These are phyloP conservation scores for Tetraselmis striata DNA, from an alignment of 139 green algal species.

Conservation along the genomic window DNA sequence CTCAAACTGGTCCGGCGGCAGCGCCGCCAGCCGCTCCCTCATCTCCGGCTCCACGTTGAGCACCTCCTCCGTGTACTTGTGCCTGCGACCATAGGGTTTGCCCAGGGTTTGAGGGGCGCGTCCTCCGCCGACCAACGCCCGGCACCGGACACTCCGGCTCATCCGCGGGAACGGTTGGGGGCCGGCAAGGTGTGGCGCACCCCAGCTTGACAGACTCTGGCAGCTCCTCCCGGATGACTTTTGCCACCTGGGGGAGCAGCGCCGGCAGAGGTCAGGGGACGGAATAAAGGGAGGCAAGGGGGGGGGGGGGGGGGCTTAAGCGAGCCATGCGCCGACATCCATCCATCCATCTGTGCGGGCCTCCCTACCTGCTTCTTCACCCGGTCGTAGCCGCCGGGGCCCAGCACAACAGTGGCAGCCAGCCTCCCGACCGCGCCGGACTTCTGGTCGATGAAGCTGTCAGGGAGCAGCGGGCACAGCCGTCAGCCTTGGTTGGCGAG, in stretches of 20 bases:
- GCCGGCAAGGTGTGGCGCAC: neutral
- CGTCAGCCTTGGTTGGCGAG: too few relatives aligned
- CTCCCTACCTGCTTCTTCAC: neutral
- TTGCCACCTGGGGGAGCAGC: neutral
- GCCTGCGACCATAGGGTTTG: too few relatives aligned
- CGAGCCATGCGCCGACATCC: too few relatives aligned
- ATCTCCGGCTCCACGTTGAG: conserved; percentile 18
- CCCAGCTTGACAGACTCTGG: neutral
- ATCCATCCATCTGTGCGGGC: too few relatives aligned
- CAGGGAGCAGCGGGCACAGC: neutral
- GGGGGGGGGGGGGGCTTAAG: too few relatives aligned
- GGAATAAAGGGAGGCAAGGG: too few relatives aligned
- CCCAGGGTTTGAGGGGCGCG: too few relatives aligned
- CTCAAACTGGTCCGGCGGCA: conserved; percentile 26
- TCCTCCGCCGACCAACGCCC: too few relatives aligned
- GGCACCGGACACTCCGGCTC: too few relatives aligned
- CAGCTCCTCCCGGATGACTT: neutral
- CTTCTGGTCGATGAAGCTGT: neutral
- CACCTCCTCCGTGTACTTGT: conserved; percentile 23
- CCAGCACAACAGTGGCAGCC: neutral
- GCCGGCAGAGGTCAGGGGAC: neutral
- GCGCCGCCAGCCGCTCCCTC: conserved; percentile 3
- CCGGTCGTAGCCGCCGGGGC: neutral
- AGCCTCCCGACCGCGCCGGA: neutral
- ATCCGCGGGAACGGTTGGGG: neutral